Base-by-base conservation (phyloP, 1,284 basidiomycete genomes). In the Grifola frondosa region DNA sequence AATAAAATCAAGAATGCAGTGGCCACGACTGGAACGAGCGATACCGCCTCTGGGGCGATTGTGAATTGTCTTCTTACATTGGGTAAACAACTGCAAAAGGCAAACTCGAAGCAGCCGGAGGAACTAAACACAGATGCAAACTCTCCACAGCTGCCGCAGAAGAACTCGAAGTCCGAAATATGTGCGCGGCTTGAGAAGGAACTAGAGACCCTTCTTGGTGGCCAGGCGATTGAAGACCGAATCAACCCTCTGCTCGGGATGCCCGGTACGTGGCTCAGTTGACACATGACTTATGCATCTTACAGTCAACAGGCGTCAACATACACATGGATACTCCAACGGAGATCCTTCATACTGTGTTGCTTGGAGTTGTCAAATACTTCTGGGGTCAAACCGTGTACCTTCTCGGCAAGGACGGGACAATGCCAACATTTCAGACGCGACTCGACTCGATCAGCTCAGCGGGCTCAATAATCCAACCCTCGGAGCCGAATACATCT, bases 361-460 rank as follows among this genome's bases (percentile, higher is more conserved):
- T 67, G 0, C 55, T 68, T 1, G 62, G 65, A 2, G 23, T 62
- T 0, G 54, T 64, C 10, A 68, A 67, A 15, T 68, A 68, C 20
- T 58, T 60, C 25, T 67, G 64, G 64, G 57, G 46, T 0, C 57
- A 67, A 13, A 19, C 34, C 3, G 31, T 44, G 3, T 24, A 17
- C 1, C 37, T 30, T n/a, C 6, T 39, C 6, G 21, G 15, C 5
- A 35, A 33, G 12, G 31, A 44, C 19, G 21, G 28, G 13, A 42
- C 29, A 33, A 28, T 23, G 6, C 31, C 38, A 10, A 24, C 36
- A 4, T 17, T 47, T 8, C 44, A 29, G 16, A 31, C 37, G 3
- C 48, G 45, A 3, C 42, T 66, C 1, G 17, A 30, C 6, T 49
- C 43, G 3, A 11, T 52, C 15, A 26, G 22, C 17, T 20, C 13